Evolutionary conservation across 306 rosid genomes (phyloP).

Genomic region (Datisca glomerata): DNA sequence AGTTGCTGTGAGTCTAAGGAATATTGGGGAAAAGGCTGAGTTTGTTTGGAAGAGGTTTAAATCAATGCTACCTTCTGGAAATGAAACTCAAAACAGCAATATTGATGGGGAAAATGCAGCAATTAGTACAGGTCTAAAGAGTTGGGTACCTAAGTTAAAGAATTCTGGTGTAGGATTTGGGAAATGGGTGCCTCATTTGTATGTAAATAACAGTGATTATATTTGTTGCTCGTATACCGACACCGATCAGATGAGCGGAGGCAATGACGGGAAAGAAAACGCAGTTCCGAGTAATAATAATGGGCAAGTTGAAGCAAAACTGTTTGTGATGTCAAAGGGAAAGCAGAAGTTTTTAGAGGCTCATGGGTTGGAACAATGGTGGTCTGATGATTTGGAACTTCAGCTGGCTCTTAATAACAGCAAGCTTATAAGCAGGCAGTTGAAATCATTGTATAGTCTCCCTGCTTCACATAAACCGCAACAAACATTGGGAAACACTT

Average conservation of each 20-base stretch:
- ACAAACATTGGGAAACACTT: conserved; percentile 15
- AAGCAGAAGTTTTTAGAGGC: conserved; percentile 89
- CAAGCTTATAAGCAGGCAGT: conserved; percentile 74
- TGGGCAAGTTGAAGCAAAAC: conserved; percentile 53
- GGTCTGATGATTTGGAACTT: conserved; percentile 87
- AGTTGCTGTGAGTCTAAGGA: conserved; percentile 53
- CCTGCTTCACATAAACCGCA: conserved; percentile 46
- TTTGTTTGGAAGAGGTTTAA: conserved; percentile 67
- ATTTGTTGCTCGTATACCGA: conserved; percentile 77
- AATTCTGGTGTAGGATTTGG: conserved; percentile 27
- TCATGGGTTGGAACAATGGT: conserved; percentile 95
- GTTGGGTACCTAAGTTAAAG: conserved; percentile 40
- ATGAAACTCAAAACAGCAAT: conserved; percentile 24
- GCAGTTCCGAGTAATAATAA: conserved; percentile 21
- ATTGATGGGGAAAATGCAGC: conserved; percentile 19
- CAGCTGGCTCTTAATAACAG: conserved; percentile 65
- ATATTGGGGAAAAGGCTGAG: conserved; percentile 61
- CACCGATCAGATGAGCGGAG: conserved; percentile 28
- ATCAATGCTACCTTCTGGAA: conserved; percentile 50
- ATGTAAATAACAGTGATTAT: conserved; percentile 81
- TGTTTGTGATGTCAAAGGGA: conserved; percentile 79
- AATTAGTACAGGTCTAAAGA: conserved; percentile 20
- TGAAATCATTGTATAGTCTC: conserved; percentile 50
- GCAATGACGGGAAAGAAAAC: conserved; percentile 37
- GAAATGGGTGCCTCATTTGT: conserved; percentile 84